Base-by-base conservation (phyloP, 2,329 filamentous ascomycete species). In the Fusarium sacchari region DNA sequence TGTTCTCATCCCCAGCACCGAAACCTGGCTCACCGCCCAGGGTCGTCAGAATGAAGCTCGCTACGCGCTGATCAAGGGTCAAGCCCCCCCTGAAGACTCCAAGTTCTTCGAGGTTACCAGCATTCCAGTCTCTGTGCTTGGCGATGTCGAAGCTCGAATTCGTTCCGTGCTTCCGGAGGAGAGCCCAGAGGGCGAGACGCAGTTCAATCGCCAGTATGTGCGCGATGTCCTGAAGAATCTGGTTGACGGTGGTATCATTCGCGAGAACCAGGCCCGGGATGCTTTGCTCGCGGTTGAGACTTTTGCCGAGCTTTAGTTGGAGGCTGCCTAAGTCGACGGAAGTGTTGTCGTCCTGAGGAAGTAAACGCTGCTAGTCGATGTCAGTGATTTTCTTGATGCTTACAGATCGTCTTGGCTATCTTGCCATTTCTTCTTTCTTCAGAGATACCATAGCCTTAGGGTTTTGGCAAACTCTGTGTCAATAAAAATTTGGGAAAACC, bases 161-260 rank as follows among this genome's bases (percentile, higher is more conserved):
- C n/a, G 26, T 4, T 30, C 42, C 2, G 22, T 34, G 2, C 8
- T 12, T 10, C 24, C 22, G 0, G 36, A n/a, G 2, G 22, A 46
- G 7, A 22, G 47, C 9, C 24, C 30, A 4, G 7, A 18, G 1
- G 44, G 20, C 6, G 26, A 56, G 24, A 5, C 6, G 6, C 28
- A 26, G 15, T 64, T 43, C 7, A 57, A 37, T 11, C 40, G 34
- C 6, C 26, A 22, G 17, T 56, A 65, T 18, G 46, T 65, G 4
- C 24, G 28, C 18, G 26, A 36, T 18, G 24, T 65, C 7, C 6
- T 47, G 20, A 39, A 15, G 12, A 15, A 8, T 1, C 20, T 64
- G 7, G 22, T 36, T 18, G 26, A 47, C 2, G 18, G 28, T 7
- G 22, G 60, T 1, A 32, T 66, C 0, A 7, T 57, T 8, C 3